A percentile compares a stretch with the other conserved stretches of the same genome.
These are phyloP conservation scores for Backusella circina DNA, from an alignment of 192 early-diverging fungal genomes.

Conservation along the genomic window DNA sequence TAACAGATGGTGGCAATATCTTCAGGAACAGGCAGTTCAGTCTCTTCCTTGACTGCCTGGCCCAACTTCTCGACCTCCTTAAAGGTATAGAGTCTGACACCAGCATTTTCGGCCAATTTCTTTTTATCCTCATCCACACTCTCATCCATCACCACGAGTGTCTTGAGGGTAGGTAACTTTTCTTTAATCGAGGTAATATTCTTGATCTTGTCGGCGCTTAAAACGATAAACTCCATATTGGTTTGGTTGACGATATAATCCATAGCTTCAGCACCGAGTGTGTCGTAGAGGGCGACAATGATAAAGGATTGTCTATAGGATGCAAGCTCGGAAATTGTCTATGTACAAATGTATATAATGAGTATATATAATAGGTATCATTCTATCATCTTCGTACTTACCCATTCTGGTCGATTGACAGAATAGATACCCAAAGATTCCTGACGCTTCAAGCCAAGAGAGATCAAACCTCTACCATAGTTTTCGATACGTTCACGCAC, in stretches of 20 bases:
- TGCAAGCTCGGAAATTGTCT: constrained; percentile 65
- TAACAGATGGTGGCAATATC: constrained; percentile 86
- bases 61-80: constrained; percentile 64
- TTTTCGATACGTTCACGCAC: constrained; percentile 58
- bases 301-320: constrained; percentile 60
- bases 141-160: constrained; percentile 54
- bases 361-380: not conserved
- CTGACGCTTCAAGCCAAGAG: constrained; percentile 31
- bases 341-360: not conserved
- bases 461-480: constrained; percentile 50
- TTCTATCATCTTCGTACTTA: constrained; percentile 31
- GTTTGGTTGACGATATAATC: constrained; percentile 81
- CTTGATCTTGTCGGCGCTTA: constrained; percentile 57
- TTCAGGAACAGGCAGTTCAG: constrained; percentile 53
- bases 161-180: constrained; percentile 40
- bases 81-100: constrained; percentile 42
- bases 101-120: constrained; percentile 29
- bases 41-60: constrained; percentile 27
- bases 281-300: constrained; percentile 87
- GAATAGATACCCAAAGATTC: constrained; percentile 64
- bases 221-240: constrained; percentile 64
- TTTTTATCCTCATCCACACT: constrained; percentile 32
- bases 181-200: constrained; percentile 43
- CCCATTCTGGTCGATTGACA: constrained; percentile 81
- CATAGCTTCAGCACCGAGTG: constrained; percentile 70